Evolutionary conservation across 768 basidiomycete genomes (phyloP), one percentile per base, ranked within the genome.

Genomic region (Hemileccinum rubropunctum): DNA sequence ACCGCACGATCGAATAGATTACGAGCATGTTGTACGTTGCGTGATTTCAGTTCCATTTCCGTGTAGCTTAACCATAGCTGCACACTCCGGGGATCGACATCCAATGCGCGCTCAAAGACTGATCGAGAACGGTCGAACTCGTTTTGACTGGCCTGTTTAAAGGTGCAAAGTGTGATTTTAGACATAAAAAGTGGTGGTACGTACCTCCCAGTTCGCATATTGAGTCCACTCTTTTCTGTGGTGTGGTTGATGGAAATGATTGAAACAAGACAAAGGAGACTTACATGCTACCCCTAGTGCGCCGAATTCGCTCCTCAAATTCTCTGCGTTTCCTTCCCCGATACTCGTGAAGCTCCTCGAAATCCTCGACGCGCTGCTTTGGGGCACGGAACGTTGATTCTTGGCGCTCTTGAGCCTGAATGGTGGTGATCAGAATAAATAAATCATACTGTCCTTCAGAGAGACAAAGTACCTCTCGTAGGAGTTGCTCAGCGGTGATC

Each of bases 401-500:
- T 75, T 98, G 95, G 47, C 95, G 80, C 59, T 98, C 97, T 86
- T 98, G 93, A 42, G 97, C 97, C 89, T 93, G 60, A 20, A 48
- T 14, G 15, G 11, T 7, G 3, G 13, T 17, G 27, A 47, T 63
- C 15, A 63, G 32, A 44, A 14, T 10, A 13, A 12, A 14, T 15
- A 32, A 1, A 40, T 32, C 28, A 17, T 9, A 15, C 1, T 35
- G 7, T 10, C n/a, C 23, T 11, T 12, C 15, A 48, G 23, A 23
- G 23, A 33, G 27, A 42, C 23, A 11, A 49, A 71, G 41, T 66
- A 89, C 91, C 76, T 99, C 97, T 61, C 97, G 87, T 10, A 99
- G 77, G 37, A 99, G 84, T 72, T 99, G 97, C 72, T 98, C 97
- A 13, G 97, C 92, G 50, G 97, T 98, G 72, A 98, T 95, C 92